phyloP scores from a whole-genome alignment of 208 protist genomes.

The Wallacemonas sp. region DNA sequence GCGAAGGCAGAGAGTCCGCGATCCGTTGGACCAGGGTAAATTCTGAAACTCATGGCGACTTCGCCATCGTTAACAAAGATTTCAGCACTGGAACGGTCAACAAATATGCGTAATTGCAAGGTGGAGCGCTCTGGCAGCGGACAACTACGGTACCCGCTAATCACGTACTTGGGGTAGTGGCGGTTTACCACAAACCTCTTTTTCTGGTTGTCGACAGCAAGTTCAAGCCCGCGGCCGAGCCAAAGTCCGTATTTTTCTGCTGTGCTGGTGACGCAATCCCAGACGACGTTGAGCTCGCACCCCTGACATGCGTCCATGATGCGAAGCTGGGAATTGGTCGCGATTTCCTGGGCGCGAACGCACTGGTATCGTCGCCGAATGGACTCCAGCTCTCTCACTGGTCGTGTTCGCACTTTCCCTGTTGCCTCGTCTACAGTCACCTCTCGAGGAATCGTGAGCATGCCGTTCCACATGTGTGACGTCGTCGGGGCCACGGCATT shows the following conservation, averaged over 20 bases:
- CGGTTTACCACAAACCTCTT: conserved; percentile 47
- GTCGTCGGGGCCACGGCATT: conserved; percentile 55
- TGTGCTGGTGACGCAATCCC: conserved; percentile 35
- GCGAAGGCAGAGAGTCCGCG: conserved; percentile 38
- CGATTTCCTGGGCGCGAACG: conserved; percentile 29
- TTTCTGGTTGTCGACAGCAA: conserved; percentile 47
- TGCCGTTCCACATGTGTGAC: conserved; percentile 48
- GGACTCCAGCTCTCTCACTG: conserved; percentile 40
- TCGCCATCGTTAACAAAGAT: conserved; percentile 66
- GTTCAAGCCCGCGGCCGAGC: conserved; percentile 50
- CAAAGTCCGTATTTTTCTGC: conserved; percentile 67
- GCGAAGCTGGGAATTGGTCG: conserved; percentile 30
- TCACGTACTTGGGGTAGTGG: conserved; percentile 51
- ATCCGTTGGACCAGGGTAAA: conserved; percentile 41
- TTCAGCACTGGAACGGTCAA: conserved; percentile 60
- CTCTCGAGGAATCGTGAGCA: conserved; percentile 48
- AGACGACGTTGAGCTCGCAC: conserved; percentile 45
- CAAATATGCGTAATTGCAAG: conserved; percentile 45
- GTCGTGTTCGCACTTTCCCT: conserved; percentile 33
- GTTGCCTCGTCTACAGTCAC: conserved; percentile 37
- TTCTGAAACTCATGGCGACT: conserved; percentile 40
- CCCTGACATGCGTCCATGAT: conserved; percentile 39
- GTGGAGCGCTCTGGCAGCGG: conserved; percentile 24
- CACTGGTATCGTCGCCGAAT: conserved; percentile 39
- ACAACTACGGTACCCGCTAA: conserved; percentile 63